Evolutionary conservation across 805 yeast species (phyloP), one percentile per base, ranked within the genome.

Genomic region (Candida chilensis): DNA sequence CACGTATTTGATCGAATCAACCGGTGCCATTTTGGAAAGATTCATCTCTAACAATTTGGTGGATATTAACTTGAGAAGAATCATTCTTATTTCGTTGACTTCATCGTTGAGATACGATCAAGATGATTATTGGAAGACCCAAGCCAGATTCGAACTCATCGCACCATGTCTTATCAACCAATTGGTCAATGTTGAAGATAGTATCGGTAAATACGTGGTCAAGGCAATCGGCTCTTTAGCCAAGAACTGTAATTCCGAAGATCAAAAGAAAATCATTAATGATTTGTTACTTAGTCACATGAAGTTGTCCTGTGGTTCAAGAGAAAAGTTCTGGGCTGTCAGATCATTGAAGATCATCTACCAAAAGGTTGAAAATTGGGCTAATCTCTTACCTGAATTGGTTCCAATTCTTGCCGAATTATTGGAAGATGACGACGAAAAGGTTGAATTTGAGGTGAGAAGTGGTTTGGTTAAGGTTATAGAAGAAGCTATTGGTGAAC

Each of bases 341-440:
- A 75, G 79, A 50, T 64, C 84, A 2, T 68, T 92, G 51, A 85
- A 84, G 54, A 65, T 76, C 16, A 74, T 92, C 19, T 92, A 87
- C 67, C 82, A 83, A 40, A 83, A 83, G 62, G 80, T 87, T 44
- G 97, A 92, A 45, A 85, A 78, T 51, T 92, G 97, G 98, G 68
- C 92, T 40, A 64, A 80, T 20, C 68, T 83, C 62, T 66, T 92
- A 44, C 98, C 98, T 16, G 96, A 88, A 49, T 69, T 92, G 42
- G 95, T 92, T 38, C 99, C 99, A 20, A 71, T 85, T 36, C 85
- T 92, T 52, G 96, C 97, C 5, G 99, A 92, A 57, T 60, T 92
- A 34, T 66, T 92, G 38, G 99, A 92, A 49, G 97, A 88, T 50
- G 97, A 92, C 36, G 94, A 88, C 38, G 98, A 92, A 53, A 76